Conservation (phyloP, 2,329 filamentous ascomycete species). For the Alternaria brassicicola region DNA sequence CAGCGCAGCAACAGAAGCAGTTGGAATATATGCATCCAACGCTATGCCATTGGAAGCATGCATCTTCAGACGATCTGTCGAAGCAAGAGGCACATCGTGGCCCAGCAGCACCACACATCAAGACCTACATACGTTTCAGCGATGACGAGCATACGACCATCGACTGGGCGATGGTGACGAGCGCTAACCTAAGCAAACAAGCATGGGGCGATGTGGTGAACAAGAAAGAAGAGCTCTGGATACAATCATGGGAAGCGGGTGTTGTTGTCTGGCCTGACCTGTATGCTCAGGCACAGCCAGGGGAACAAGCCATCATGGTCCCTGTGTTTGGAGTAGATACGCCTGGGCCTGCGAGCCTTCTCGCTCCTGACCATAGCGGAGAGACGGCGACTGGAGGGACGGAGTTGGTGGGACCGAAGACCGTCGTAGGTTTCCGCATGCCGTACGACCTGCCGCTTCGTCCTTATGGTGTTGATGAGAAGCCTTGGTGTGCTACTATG, state of each 20-base stretch:
- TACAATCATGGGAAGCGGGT: slow-evolving; percentile 84
- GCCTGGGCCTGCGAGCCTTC: slow-evolving; percentile 48
- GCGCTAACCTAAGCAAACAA: slow-evolving; percentile 89
- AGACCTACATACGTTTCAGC: slow-evolving; percentile 79
- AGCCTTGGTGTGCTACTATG: slow-evolving; percentile 77
- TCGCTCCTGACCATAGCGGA: slow-evolving; percentile 14
- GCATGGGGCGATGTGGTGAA: slow-evolving; percentile 77
- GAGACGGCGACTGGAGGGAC: background rate
- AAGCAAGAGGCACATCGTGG: slow-evolving; percentile 36
- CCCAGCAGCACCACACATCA: slow-evolving; percentile 83
- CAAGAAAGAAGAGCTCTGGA: slow-evolving; percentile 65
- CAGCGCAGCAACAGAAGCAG: slow-evolving; percentile 73
- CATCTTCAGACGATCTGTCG: background rate
- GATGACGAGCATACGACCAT: slow-evolving; percentile 56
- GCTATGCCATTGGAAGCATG: slow-evolving; percentile 72
- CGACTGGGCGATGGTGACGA: slow-evolving; percentile 86
- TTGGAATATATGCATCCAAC: slow-evolving; percentile 72
- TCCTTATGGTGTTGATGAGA: slow-evolving; percentile 66
- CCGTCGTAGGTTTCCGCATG: slow-evolving; percentile 72
- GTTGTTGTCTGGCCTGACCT: slow-evolving; percentile 80
- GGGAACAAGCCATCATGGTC: slow-evolving; percentile 61
- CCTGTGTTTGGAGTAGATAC: slow-evolving; percentile 69
- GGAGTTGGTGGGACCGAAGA: slow-evolving; percentile 3
- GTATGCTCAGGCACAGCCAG: slow-evolving; percentile 38
- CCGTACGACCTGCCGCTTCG: slow-evolving; percentile 82